Conservation (phyloP, 225 moss, liverwort and hornwort species). For the Polytrichum commune region DNA sequence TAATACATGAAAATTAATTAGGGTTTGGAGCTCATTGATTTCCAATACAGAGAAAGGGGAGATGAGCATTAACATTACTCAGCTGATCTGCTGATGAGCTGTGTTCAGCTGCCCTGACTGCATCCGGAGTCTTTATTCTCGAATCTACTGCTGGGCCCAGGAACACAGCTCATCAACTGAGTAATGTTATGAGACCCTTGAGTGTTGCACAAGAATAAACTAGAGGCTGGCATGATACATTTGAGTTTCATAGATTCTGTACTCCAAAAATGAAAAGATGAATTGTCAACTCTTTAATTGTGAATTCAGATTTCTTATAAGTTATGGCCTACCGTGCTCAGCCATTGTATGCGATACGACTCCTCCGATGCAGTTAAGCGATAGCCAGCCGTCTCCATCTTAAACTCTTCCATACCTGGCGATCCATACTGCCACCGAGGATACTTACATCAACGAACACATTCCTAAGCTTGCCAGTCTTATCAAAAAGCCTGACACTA, state of each 20-base stretch:
- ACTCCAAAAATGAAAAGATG: no score
- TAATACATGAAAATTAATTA: no score
- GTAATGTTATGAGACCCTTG: neutral
- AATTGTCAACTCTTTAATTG: no score
- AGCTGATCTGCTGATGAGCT: no score
- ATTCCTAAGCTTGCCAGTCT: neutral
- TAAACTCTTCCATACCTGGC: conserved; percentile 62
- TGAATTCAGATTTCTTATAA: neutral
- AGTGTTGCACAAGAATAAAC: neutral
- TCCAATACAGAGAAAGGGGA: no score
- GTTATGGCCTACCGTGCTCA: conserved; percentile 43
- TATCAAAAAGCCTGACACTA: neutral
- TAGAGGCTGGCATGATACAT: neutral
- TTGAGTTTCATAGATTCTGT: no score
- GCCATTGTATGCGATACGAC: conserved; percentile 63
- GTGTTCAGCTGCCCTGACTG: no score
- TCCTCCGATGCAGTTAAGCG: conserved; percentile 74
- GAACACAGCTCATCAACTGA: no score
- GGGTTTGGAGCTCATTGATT: no score
- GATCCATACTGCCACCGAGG: conserved; percentile 51
- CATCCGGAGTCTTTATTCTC: no score
- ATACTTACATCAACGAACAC: neutral
- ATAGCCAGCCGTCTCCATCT: conserved; percentile 60
- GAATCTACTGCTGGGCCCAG: no score
- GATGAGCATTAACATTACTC: no score